Conservation (phyloP, 768 basidiomycete species). For the Lactarius quietus region DNA sequence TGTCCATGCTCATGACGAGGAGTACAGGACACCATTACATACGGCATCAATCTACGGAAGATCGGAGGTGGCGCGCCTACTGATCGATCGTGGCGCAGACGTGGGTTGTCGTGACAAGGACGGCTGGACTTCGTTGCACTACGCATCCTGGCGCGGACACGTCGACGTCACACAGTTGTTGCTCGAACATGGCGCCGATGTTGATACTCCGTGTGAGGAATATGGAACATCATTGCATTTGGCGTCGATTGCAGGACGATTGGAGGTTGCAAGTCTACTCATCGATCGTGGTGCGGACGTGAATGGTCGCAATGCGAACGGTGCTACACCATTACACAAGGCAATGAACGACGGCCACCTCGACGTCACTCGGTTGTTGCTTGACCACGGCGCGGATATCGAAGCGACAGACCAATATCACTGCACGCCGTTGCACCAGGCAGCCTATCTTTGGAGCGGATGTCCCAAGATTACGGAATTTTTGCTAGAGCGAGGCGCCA, state of each 20-base stretch:
- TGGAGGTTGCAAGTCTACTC: neutral
- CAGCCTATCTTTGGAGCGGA: neutral
- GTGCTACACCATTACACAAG: neutral
- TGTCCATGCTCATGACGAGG: neutral
- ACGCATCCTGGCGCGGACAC: neutral
- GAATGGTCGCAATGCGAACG: neutral
- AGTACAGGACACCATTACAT: no score
- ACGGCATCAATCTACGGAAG: no score
- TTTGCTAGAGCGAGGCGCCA: neutral
- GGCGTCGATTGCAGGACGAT: neutral
- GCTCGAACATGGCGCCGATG: neutral
- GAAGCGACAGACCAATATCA: rapidly evolving
- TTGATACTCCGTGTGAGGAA: neutral
- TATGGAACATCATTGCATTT: neutral
- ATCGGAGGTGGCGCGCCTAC: no score
- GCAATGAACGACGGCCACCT: neutral
- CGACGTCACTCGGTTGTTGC: neutral
- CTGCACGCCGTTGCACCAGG: neutral
- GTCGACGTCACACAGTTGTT: neutral
- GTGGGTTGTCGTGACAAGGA: neutral
- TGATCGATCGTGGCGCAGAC: no score
- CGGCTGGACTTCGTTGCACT: neutral
- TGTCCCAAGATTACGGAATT: neutral
- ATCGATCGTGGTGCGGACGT: neutral
- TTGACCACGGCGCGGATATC: neutral